Evolutionary conservation across 345 rosid species (phyloP).

Genomic region (Gynandropsis gynandra): DNA sequence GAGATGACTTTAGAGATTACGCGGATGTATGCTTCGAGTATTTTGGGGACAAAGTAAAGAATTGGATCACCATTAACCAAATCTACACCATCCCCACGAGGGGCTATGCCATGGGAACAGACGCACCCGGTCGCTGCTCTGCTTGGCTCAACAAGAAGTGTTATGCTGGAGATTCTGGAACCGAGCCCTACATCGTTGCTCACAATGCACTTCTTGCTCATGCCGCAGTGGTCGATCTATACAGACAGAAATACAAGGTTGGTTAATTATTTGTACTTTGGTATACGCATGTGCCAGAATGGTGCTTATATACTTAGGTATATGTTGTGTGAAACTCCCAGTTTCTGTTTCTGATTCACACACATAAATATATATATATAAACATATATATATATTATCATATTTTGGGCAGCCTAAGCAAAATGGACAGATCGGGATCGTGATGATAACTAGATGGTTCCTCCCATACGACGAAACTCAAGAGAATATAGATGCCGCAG

Average conservation of each 20-base stretch:
- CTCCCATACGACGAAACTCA: slow-evolving; percentile 17
- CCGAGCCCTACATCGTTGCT: slow-evolving; percentile 27
- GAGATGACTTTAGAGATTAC: slow-evolving; percentile 31
- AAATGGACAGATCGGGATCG: slow-evolving; percentile 30
- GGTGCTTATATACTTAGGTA: not conserved
- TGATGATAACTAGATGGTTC: slow-evolving; percentile 25
- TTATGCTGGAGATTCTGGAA: slow-evolving; percentile 13
- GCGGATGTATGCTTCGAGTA: slow-evolving; percentile 27
- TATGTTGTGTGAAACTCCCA: not conserved
- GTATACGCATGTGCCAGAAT: not conserved
- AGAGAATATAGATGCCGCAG: slow-evolving; percentile 18
- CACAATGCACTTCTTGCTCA: slow-evolving; percentile 31
- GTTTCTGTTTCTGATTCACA: no score
- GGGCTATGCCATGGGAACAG: slow-evolving; percentile 24
- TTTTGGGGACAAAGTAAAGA: slow-evolving; percentile 44
- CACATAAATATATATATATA: not conserved
- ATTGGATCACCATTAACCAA: slow-evolving; percentile 40
- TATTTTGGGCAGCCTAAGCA: slow-evolving; percentile 20
- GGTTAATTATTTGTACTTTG: not conserved
- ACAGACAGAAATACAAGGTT: slow-evolving; percentile 28
- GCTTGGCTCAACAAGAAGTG: slow-evolving; percentile 16
- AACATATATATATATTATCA: not conserved
- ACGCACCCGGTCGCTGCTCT: slow-evolving; percentile 40
- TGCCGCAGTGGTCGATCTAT: slow-evolving; percentile 21
- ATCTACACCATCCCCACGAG: slow-evolving; percentile 9